Evolutionary conservation across 306 rosid species (phyloP).

Genomic region (Morella rubra): DNA sequence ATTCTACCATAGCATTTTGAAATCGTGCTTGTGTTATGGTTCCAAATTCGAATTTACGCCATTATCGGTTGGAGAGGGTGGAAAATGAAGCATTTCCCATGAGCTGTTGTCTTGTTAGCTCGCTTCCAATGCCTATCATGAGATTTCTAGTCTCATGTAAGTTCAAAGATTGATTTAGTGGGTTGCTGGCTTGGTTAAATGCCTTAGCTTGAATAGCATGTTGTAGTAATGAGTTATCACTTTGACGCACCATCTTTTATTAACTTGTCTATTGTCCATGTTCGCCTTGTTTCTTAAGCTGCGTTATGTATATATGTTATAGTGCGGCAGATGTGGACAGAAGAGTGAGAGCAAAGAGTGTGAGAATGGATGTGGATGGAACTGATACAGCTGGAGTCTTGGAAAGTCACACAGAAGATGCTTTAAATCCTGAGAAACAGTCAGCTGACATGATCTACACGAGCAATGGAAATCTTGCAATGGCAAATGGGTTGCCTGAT

Average conservation of each 20-base stretch:
- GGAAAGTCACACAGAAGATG: conserved; percentile 40
- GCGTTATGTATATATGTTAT: conserved; percentile 13
- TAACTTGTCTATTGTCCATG: background rate
- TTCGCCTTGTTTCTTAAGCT: background rate
- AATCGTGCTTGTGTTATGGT: background rate
- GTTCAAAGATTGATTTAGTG: background rate
- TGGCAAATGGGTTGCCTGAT: conserved; percentile 45
- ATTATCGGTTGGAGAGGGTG: background rate
- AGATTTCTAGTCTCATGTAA: background rate
- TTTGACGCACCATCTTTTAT: background rate
- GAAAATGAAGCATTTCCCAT: background rate
- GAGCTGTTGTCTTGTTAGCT: background rate
- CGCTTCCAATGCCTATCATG: background rate
- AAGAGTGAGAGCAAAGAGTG: conserved; percentile 24
- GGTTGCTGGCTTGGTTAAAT: conserved; percentile 1
- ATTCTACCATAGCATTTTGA: background rate
- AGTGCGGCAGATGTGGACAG: conserved; percentile 38
- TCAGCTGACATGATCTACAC: conserved; percentile 26
- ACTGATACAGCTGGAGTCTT: conserved; percentile 33
- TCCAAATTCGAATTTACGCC: background rate
- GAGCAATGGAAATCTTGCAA: conserved; percentile 36
- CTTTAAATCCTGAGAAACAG: conserved; percentile 32
- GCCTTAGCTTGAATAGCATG: background rate
- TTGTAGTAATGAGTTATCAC: background rate
- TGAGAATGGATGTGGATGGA: conserved; percentile 45